Conservation (phyloP, 176 grass and related monocot species). For the Carex littledalei region DNA sequence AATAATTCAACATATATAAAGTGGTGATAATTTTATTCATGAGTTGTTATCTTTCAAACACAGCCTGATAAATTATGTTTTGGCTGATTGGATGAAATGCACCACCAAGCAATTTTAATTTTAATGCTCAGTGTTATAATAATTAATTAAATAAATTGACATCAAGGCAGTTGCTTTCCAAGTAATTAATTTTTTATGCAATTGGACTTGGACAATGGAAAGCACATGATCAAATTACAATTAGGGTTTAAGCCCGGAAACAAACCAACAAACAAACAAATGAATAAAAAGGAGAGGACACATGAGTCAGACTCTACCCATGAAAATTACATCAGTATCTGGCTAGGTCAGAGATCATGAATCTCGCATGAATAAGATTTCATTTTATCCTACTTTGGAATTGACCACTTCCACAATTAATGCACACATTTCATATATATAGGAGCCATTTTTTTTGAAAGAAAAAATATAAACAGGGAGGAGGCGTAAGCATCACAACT, state of each 20-base stretch:
- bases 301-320: constrained; percentile 9
- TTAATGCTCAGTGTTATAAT: background rate
- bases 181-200: background rate
- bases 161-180: background rate
- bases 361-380: constrained; percentile 18
- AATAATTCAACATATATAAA: background rate
- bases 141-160: background rate
- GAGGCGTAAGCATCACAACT: constrained; percentile 1
- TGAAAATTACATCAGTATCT: background rate
- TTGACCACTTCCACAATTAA: constrained; percentile 5
- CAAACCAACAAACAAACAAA: constrained; percentile 3
- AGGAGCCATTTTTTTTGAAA: background rate
- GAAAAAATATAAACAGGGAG: background rate
- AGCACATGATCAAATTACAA: background rate
- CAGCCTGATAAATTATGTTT: background rate
- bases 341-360: constrained; percentile 14
- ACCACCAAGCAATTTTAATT: background rate
- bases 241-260: background rate
- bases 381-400: constrained; percentile 15
- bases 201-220: constrained; percentile 7
- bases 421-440: background rate
- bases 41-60: background rate
- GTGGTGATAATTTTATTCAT: background rate
- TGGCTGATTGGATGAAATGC: background rate
- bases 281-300: background rate